Evolutionary conservation across 306 rosid species (phyloP), one percentile per base, ranked within the genome.

Genomic region (Senna siamea): DNA sequence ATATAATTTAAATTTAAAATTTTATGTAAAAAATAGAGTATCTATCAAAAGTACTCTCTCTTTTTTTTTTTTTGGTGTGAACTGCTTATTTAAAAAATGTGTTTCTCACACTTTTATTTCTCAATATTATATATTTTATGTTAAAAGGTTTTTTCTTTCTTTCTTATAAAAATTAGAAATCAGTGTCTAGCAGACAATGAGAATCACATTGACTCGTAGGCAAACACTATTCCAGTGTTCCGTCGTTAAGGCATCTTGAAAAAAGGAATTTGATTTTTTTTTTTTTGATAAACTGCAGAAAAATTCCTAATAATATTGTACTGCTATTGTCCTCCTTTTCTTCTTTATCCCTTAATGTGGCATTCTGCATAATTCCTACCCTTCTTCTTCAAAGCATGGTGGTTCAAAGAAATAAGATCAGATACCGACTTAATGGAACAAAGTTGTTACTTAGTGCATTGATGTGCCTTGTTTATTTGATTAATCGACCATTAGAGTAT

Each of bases 401-500:
- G 5, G 4, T 57, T 32, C 5, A 23, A 74, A 46, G 23, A 66
- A 40, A 72, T 32, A 75, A n/a, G 57, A 79, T 73, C 55, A 60
- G 62, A 72, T 75, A 56, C 66, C 30, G 62, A 69, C 69, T 37
- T 20, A 65, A 32, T 79, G 70, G 55, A 74, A 76, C 56, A 72
- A 69, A 79, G 47, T 28, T 52, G 14, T 54, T 54, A 52, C 53
- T 15, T 57, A 12, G 23, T 53, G 9, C 20, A 7, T 37, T 37
- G 8, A 23, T 40, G 54, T 18, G 4, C 58, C 62, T 35, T 61
- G 52, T 62, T 26, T 41, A 15, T 50, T 51, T 9, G 50, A 8
- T 10, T 62, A 63, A 22, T 19, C 19, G 32, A 5, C 5, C 54
- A 18, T 40, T 12, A 12, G 3, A 30, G 1, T 17, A 30, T 34